A percentile compares a stretch with the other conserved stretches of the same genome.
phyloP scores from a whole-genome alignment of 306 rosid genomes.

The Rosa chinensis region DNA sequence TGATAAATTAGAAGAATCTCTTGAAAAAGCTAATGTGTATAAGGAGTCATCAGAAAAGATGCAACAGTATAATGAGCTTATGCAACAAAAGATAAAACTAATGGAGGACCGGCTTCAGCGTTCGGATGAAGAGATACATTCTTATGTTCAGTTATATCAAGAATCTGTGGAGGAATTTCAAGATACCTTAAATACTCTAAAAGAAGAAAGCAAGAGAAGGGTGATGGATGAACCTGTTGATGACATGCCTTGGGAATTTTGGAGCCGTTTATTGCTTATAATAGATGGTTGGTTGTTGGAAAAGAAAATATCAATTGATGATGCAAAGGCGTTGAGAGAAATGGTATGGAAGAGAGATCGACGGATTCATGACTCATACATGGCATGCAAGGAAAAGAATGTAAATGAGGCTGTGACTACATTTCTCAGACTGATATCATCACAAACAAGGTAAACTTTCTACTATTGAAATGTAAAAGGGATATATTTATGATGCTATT shows the following conservation, averaged over 20 bases:
- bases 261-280: slow-evolving; percentile 79
- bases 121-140: slow-evolving; percentile 78
- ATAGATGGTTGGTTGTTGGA: slow-evolving; percentile 94
- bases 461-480: slow-evolving; percentile 19
- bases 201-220: slow-evolving; percentile 78
- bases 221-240: slow-evolving; percentile 60
- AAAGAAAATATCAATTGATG: slow-evolving; percentile 64
- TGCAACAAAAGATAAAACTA: slow-evolving; percentile 74
- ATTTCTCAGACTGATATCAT: slow-evolving; percentile 64
- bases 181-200: slow-evolving; percentile 58
- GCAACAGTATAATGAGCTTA: slow-evolving; percentile 54
- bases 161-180: slow-evolving; percentile 85
- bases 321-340: slow-evolving; percentile 71
- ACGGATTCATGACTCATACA: slow-evolving; percentile 54
- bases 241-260: slow-evolving; percentile 94
- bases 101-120: slow-evolving; percentile 81
- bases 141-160: slow-evolving; percentile 79
- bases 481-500: slow-evolving; percentile 24
- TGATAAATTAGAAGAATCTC: slow-evolving; percentile 74
- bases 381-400: slow-evolving; percentile 61
- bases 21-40: slow-evolving; percentile 61
- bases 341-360: slow-evolving; percentile 81
- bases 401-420: slow-evolving; percentile 60
- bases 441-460: slow-evolving; percentile 59
- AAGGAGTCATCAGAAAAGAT: slow-evolving; percentile 76